These are phyloP conservation scores for Globisporangium nodosum DNA, from an alignment of 352 stramenopile species.

Conservation along the genomic window DNA sequence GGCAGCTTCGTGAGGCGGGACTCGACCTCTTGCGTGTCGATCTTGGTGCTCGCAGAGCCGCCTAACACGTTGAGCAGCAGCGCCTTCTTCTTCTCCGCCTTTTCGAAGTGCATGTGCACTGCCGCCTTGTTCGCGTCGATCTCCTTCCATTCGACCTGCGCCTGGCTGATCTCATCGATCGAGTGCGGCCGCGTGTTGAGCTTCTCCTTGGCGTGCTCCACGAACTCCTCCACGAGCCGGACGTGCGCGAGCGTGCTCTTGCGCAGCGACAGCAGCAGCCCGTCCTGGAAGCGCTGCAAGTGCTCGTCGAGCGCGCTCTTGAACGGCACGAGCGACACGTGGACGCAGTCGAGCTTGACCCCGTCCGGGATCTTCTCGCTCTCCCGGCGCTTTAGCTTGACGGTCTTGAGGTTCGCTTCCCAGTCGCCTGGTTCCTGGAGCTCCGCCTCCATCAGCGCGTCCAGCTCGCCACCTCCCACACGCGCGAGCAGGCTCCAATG, in stretches of 20 bases:
- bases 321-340: conserved; percentile 82
- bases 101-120: conserved; percentile 54
- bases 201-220: conserved; percentile 85
- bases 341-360: conserved; percentile 89
- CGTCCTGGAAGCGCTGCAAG: conserved; percentile 82
- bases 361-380: conserved; percentile 90
- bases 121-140: conserved; percentile 64
- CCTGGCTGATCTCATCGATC: conserved; percentile 90
- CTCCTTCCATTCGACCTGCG: conserved; percentile 89
- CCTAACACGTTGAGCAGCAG: conserved; percentile 60
- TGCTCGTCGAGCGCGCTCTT: conserved; percentile 86
- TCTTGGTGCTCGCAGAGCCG: conserved; percentile 22
- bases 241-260: conserved; percentile 79
- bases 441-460: conserved; percentile 73
- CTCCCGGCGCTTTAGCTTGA: conserved; percentile 89
- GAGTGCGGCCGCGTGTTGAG: conserved; percentile 86
- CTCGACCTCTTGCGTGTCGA: conserved; percentile 81
- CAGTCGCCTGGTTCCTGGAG: conserved; percentile 72
- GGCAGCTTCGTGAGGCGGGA: conserved; percentile 67
- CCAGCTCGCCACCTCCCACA: conserved; percentile 53
- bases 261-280: conserved; percentile 77
- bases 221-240: conserved; percentile 84
- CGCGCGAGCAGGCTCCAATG: conserved; percentile 65
- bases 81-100: conserved; percentile 82
- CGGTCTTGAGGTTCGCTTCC: conserved; percentile 88